These are phyloP conservation scores for Nicotiana obtusifolia DNA, from an alignment of 257 asterid species.

Conservation along the genomic window DNA sequence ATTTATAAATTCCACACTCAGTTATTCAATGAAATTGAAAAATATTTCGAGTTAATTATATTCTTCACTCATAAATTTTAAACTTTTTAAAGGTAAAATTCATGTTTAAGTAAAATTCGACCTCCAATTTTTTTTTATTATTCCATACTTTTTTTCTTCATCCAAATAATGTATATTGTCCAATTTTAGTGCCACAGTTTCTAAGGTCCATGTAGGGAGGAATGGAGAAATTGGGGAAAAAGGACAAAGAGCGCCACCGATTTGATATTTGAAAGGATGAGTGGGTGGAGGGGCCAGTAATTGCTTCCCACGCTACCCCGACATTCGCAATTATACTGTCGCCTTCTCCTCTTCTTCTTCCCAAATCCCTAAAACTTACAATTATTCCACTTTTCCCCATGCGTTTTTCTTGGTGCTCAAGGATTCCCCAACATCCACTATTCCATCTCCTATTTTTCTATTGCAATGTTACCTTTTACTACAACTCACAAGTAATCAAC, in stretches of 20 bases:
- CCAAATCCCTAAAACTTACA: slow-evolving; percentile 20
- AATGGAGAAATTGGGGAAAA: background rate
- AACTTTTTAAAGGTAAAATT: too few species aligned
- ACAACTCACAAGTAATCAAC: background rate
- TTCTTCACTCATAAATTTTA: too few species aligned
- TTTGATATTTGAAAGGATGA: background rate
- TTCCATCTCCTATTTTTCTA: background rate
- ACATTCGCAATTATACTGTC: slow-evolving; percentile 32
- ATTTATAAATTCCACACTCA: too few species aligned
- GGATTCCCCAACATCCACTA: background rate
- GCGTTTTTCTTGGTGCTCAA: background rate
- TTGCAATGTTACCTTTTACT: background rate
- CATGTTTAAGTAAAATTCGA: too few species aligned
- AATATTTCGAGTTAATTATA: too few species aligned
- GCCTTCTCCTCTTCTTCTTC: background rate
- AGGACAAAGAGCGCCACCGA: background rate
- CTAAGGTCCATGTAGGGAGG: too few species aligned
- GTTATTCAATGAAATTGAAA: too few species aligned
- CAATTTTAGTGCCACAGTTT: too few species aligned
- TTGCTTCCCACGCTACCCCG: slow-evolving; percentile 41
- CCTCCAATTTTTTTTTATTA: too few species aligned
- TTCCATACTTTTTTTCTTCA: too few species aligned
- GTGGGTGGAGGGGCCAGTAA: slow-evolving; percentile 13
- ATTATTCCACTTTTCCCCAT: background rate
- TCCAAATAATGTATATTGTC: too few species aligned